Conservation (phyloP, 192 early-diverging fungal species). For the Coemansia sp. region DNA sequence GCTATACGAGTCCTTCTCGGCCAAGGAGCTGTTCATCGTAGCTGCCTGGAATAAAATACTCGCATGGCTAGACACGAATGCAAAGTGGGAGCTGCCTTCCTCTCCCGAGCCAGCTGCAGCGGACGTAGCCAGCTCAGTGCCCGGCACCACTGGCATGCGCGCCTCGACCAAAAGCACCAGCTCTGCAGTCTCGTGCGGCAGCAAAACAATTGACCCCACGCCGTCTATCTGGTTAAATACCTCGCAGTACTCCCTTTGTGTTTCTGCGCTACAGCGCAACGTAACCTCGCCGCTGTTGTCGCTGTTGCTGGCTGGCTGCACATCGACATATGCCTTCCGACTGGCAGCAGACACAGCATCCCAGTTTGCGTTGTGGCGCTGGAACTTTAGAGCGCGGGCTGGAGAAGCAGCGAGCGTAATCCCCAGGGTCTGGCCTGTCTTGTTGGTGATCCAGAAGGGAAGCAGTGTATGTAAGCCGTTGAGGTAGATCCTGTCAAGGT, state of each 20-base stretch:
- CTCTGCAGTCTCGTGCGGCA: slow-evolving; percentile 63
- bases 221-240: slow-evolving; percentile 92
- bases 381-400: slow-evolving; percentile 20
- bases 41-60: not conserved
- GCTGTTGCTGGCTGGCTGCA: not conserved
- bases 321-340: slow-evolving; percentile 29
- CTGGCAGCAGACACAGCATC: slow-evolving; percentile 14
- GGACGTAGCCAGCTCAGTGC: slow-evolving; percentile 13
- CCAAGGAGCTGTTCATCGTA: not conserved
- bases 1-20: slow-evolving; percentile 55
- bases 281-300: slow-evolving; percentile 9
- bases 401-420: slow-evolving; percentile 10
- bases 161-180: slow-evolving; percentile 77
- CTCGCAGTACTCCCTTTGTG: slow-evolving; percentile 71
- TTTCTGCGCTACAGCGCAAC: slow-evolving; percentile 27
- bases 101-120: slow-evolving; percentile 26
- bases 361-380: slow-evolving; percentile 50
- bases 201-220: slow-evolving; percentile 65
- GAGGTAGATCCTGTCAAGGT: slow-evolving; percentile 43
- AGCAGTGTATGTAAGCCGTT: slow-evolving; percentile 45
- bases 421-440: slow-evolving; percentile 4
- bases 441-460: slow-evolving; percentile 47
- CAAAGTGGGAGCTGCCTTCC: slow-evolving; percentile 6
- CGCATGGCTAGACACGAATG: slow-evolving; percentile 7
- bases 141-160: not conserved